Evolutionary conservation across 768 basidiomycete genomes (phyloP).

Genomic region (Lactarius akahatsu): DNA sequence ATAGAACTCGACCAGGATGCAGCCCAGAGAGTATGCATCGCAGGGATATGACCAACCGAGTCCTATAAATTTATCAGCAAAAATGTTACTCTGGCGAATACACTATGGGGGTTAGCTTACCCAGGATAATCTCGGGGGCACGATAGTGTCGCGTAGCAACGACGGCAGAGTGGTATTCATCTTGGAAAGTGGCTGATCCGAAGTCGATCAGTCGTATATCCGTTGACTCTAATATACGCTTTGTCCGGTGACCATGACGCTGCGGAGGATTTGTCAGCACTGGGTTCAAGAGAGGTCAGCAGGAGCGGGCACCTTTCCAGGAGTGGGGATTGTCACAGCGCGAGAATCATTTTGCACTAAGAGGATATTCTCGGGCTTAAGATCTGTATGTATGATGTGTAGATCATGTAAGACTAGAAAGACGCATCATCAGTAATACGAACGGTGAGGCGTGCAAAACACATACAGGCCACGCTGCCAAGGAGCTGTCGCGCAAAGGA

Average conservation of each 20-base stretch:
- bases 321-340: constrained; percentile 54
- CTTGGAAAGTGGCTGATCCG: constrained; percentile 96
- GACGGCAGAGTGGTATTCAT: constrained; percentile 97
- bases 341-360: constrained; percentile 83
- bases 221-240: constrained; percentile 79
- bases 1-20: constrained; percentile 97
- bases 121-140: constrained; percentile 97
- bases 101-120: constrained; percentile 44
- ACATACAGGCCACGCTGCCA: constrained; percentile 91
- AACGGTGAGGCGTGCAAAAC: constrained; percentile 14
- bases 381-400: constrained; percentile 92
- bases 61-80: constrained; percentile 47
- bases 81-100: background rate
- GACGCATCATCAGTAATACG: constrained; percentile 28
- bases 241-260: constrained; percentile 57
- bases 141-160: constrained; percentile 98
- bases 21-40: constrained; percentile 97
- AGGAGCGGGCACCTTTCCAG: constrained; percentile 56
- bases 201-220: constrained; percentile 98
- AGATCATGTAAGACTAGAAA: constrained; percentile 82
- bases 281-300: too few relatives aligned
- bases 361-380: constrained; percentile 98
- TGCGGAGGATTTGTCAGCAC: constrained; percentile 3
- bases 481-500: constrained; percentile 90
- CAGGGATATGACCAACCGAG: constrained; percentile 98